Evolutionary conservation across 176 grass and related monocot species (phyloP), one percentile per base, ranked within the genome.

Genomic region (Otatea glauca): DNA sequence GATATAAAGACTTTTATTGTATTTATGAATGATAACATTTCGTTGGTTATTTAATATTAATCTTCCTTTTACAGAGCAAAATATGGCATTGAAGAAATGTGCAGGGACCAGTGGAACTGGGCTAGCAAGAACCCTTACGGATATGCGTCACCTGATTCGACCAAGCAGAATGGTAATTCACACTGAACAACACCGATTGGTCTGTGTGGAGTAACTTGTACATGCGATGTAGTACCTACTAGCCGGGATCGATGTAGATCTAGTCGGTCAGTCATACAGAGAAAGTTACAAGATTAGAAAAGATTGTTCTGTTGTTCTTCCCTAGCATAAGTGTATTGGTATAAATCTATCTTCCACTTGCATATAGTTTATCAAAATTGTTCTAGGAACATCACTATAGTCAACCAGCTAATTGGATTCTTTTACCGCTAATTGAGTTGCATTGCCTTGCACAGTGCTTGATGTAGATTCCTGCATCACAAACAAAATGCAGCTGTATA

Each of bases 101-200:
- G 94, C 72, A 74, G 89, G 77, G 94, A 97, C 81, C 92, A 92
- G 21, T 97, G 94, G 94, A 97, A 97, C 65, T 94, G 94, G 94
- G 91, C 87, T 78, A 92, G 94, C 83, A 97, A 97, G 80, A 94
- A 94, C 82, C 94, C 94, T 23, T 94, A 90, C 0, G 94, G 94
- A 68, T 97, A 97, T 2, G 74, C 56, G 0, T 69, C 84, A 70
- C 85, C 94, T 9, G 89, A 94, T 23, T 90, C 89, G 27, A 64
- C 83, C 45, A 93, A 90, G 72, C 82, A 66, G 84, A 94, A 92
- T 73, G 80, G 89, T 25, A 75, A 72, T 78, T 87, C 84, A 74
- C 75, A 42, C 85, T 87, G 85, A 91, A 67, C 51, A 79, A 38
- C 2, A 4, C 29, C 3, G 12, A 56, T 74, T 67, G 67, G 60